Evolutionary conservation across 2,329 filamentous ascomycete species (phyloP).

Genomic region (Pseudogymnoascus sp.): DNA sequence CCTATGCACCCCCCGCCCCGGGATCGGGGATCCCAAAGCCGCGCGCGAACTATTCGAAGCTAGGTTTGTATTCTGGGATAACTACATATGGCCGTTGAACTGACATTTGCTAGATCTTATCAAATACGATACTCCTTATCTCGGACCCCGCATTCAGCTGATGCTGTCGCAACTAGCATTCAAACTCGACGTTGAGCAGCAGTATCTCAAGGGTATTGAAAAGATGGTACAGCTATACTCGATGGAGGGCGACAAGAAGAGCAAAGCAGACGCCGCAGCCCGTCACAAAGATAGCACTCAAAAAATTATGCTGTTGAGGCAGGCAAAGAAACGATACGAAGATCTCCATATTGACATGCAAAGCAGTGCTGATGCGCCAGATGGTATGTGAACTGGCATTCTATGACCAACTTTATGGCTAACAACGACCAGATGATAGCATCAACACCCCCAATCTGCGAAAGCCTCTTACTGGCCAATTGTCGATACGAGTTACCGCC

Average conservation of each 20-base stretch:
- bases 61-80: slow-evolving; percentile 53
- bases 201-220: slow-evolving; percentile 97
- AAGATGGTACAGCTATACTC: slow-evolving; percentile 98
- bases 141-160: slow-evolving; percentile 94
- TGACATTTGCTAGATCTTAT: slow-evolving; percentile 65
- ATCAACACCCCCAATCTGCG: slow-evolving; percentile 90
- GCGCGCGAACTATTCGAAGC: slow-evolving; percentile 87
- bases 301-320: slow-evolving; percentile 92
- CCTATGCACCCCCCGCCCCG: slow-evolving; percentile 65
- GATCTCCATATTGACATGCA: slow-evolving; percentile 95
- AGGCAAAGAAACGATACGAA: slow-evolving; percentile 93
- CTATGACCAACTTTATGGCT: slow-evolving; percentile 10
- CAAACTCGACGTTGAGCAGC: slow-evolving; percentile 96
- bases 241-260: slow-evolving; percentile 95
- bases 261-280: slow-evolving; percentile 83
- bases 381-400: slow-evolving; percentile 53
- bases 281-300: slow-evolving; percentile 91
- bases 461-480: slow-evolving; percentile 87
- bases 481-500: slow-evolving; percentile 76
- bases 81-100: slow-evolving; percentile 14
- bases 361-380: slow-evolving; percentile 59
- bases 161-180: slow-evolving; percentile 99
- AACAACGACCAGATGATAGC: slow-evolving; percentile 66
- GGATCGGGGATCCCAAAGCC: slow-evolving; percentile 65
- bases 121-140: slow-evolving; percentile 93